Conservation (phyloP, 495 filamentous ascomycete genomes). For the Parachaetomium inaequale region DNA sequence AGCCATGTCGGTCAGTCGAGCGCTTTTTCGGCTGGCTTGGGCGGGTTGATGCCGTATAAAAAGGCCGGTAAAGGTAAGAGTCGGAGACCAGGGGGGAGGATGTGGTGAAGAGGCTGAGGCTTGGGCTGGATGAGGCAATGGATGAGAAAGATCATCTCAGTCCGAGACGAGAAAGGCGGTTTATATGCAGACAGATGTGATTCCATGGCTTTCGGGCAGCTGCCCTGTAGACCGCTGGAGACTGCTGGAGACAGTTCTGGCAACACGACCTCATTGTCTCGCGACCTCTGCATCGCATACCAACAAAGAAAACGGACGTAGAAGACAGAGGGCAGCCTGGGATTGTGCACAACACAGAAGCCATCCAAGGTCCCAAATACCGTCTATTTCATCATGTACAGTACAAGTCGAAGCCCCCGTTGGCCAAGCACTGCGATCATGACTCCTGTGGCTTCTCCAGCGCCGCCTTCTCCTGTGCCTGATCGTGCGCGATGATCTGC, state of each 20-base stretch:
- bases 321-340: neutral
- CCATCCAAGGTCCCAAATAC: neutral
- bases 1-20: too few species aligned
- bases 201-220: too few species aligned
- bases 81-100: too few species aligned
- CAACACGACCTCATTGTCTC: neutral
- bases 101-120: too few species aligned
- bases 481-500: conserved; percentile 86
- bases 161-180: too few species aligned
- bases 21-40: too few species aligned
- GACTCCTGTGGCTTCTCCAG: conserved; percentile 1
- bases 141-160: too few species aligned
- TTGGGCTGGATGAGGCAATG: too few species aligned
- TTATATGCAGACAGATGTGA: too few species aligned
- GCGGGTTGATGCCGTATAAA: too few species aligned
- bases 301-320: neutral
- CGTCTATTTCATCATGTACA: conserved; percentile 12
- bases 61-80: too few species aligned
- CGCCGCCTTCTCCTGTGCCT: conserved; percentile 40
- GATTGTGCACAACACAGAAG: neutral
- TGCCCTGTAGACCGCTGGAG: too few species aligned
- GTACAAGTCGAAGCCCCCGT: neutral
- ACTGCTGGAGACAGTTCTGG: neutral
- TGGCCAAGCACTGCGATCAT: conserved; percentile 5
- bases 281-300: neutral